Conservation (phyloP, 495 filamentous ascomycete species). For the Penicillium malachiteum region DNA sequence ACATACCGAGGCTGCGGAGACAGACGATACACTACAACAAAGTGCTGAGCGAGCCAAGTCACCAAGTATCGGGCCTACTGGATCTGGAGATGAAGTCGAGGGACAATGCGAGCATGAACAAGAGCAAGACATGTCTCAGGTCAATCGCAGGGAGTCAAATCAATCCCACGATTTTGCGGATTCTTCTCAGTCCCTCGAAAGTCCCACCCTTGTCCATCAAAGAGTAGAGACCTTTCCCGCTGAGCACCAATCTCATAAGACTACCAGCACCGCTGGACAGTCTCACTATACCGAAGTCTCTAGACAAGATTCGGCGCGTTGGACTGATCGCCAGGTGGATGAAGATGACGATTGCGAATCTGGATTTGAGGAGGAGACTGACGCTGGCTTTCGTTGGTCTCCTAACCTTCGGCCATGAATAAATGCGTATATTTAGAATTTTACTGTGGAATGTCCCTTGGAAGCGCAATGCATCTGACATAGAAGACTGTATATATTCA, state of each 20-base stretch:
- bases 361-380: conserved; percentile 22
- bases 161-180: background rate
- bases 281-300: conserved; percentile 16
- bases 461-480: conserved; percentile 13
- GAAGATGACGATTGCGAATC: conserved; percentile 33
- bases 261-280: conserved; percentile 10
- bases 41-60: conserved; percentile 51
- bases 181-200: background rate
- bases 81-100: conserved; percentile 50
- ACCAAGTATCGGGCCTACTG: conserved; percentile 30
- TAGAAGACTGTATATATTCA: conserved; percentile 5
- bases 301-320: conserved; percentile 36
- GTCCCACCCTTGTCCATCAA: conserved; percentile 6
- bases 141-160: background rate
- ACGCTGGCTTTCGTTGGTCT: conserved; percentile 22
- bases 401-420: conserved; percentile 1
- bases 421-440: background rate
- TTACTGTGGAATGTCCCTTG: background rate
- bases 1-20: conserved; percentile 57
- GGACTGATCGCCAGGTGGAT: conserved; percentile 40
- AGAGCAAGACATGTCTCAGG: background rate
- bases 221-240: conserved; percentile 6
- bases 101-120: conserved; percentile 17
- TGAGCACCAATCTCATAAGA: conserved; percentile 14
- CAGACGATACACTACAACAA: conserved; percentile 56